A percentile compares a stretch with the other conserved stretches of the same genome.
Evolutionary conservation across 1,284 basidiomycete genomes (phyloP).

Genomic region (Irpex lacteus): DNA sequence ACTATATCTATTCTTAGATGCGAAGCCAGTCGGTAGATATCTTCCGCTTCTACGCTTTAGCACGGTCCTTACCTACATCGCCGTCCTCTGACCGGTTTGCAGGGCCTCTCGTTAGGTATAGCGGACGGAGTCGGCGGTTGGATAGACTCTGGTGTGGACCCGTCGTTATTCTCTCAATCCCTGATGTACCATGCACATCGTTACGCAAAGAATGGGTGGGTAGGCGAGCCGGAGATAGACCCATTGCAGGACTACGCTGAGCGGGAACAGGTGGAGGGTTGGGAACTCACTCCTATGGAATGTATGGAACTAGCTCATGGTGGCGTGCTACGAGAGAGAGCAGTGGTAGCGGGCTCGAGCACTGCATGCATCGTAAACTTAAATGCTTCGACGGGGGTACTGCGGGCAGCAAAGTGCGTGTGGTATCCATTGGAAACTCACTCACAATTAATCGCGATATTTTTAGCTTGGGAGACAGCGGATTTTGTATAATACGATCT

Average conservation of each 20-base stretch:
- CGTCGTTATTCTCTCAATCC: conserved; percentile 69
- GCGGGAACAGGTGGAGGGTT: conserved; percentile 54
- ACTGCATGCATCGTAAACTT: conserved; percentile 82
- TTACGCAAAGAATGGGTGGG: conserved; percentile 69
- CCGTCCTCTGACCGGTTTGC: conserved; percentile 14
- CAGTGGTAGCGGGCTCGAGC: conserved; percentile 79
- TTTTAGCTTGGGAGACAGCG: conserved; percentile 80
- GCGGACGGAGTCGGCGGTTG: conserved; percentile 74
- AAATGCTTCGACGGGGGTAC: conserved; percentile 70
- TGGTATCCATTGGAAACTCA: background rate
- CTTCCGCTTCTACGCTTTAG: conserved; percentile 11
- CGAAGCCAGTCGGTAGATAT: conserved; percentile 69
- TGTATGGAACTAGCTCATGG: conserved; percentile 74
- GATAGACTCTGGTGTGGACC: conserved; percentile 79
- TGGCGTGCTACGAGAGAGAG: conserved; percentile 66
- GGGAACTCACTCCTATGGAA: conserved; percentile 68
- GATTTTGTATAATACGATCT: conserved; percentile 76
- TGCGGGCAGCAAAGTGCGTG: conserved; percentile 79
- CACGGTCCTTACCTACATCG: conserved; percentile 17
- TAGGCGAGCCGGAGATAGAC: conserved; percentile 61
- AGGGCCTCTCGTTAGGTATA: conserved; percentile 77
- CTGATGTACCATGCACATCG: conserved; percentile 72
- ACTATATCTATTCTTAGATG: conserved; percentile 48
- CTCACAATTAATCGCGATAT: conserved; percentile 3
- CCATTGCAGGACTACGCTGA: conserved; percentile 47